Conservation (phyloP, 257 asterid species). For the Misopates orontium region DNA sequence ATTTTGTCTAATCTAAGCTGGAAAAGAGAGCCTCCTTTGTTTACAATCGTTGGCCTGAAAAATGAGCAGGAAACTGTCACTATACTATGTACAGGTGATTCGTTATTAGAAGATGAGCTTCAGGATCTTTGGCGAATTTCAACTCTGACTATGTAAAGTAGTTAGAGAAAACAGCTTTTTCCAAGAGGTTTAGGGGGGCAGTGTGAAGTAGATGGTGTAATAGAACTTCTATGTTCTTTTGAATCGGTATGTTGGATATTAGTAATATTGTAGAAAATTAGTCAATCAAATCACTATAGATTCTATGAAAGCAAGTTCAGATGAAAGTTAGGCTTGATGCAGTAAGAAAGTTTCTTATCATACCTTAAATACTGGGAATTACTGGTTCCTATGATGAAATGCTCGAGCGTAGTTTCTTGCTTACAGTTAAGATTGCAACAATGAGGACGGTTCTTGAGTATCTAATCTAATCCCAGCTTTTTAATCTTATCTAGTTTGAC, state of each 20-base stretch:
- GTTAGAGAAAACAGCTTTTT: no score
- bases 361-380: not conserved
- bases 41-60: no score
- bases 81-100: no score
- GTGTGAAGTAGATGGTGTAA: not conserved
- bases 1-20: not conserved
- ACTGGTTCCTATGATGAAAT: conserved; percentile 1
- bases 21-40: not conserved
- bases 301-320: not conserved
- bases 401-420: conserved; percentile 15
- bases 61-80: no score
- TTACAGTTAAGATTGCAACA: not conserved
- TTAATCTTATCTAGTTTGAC: not conserved
- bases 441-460: not conserved
- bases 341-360: not conserved
- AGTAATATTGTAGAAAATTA: not conserved
- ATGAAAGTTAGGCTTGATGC: conserved; percentile 12
- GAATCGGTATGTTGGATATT: conserved; percentile 1
- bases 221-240: not conserved
- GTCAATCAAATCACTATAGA: conserved; percentile 1
- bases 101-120: no score
- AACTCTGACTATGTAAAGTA: not conserved
- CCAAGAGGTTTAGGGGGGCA: not conserved
- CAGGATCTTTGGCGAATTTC: not conserved
- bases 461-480: not conserved